Percentiles rank a stretch among this genome's conserved stretches.
Conservation (phyloP, 192 early-diverging fungal species). For the Umbelopsis vinacea region DNA sequence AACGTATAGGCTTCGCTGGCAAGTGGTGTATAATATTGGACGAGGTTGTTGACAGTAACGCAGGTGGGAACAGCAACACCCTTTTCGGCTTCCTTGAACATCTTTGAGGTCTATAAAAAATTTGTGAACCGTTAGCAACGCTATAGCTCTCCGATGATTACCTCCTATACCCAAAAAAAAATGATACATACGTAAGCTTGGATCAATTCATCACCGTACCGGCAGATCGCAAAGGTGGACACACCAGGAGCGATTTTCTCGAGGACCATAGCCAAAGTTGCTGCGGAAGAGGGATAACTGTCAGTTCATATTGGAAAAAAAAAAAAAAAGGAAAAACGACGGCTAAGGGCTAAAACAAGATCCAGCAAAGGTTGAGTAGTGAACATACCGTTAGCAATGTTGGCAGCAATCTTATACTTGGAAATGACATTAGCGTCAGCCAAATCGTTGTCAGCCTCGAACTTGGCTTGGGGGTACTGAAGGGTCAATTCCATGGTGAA, state of each 20-base stretch:
- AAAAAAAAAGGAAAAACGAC: too few relatives aligned
- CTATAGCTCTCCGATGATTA: too few relatives aligned
- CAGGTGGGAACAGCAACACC: constrained; percentile 88
- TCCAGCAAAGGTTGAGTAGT: too few relatives aligned
- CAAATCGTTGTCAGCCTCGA: constrained; percentile 67
- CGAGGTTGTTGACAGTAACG: constrained; percentile 77
- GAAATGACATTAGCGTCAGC: constrained; percentile 65
- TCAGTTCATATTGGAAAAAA: too few relatives aligned
- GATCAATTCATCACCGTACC: constrained; percentile 69
- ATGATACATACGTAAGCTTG: constrained; percentile 54
- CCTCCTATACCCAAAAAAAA: neutral
- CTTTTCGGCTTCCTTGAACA: constrained; percentile 70
- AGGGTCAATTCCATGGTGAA: constrained; percentile 40
- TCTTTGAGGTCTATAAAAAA: constrained; percentile 51
- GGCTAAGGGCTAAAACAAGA: too few relatives aligned
- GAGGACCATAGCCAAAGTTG: constrained; percentile 58
- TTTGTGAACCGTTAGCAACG: neutral
- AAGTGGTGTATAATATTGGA: constrained; percentile 79
- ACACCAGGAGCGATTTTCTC: constrained; percentile 61
- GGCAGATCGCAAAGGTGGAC: constrained; percentile 66
- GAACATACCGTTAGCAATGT: constrained; percentile 72
- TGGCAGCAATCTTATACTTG: constrained; percentile 78
- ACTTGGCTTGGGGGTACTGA: constrained; percentile 48
- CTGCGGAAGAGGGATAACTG: constrained; percentile 31
- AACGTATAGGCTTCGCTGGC: constrained; percentile 67